Conservation (phyloP, 805 yeast species). For the Nakazawaea wickerhamii region DNA sequence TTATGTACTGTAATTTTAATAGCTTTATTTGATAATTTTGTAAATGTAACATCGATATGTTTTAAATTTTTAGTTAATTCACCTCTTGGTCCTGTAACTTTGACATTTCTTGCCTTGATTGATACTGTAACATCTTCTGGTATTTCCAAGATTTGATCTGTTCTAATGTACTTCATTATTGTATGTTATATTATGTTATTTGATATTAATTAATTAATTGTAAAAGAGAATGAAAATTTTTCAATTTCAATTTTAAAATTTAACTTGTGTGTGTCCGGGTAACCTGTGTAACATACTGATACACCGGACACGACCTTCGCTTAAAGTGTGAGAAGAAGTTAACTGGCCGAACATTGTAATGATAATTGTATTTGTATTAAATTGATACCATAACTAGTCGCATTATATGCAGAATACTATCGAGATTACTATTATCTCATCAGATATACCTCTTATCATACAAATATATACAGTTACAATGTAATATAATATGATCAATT, state of each 20-base stretch:
- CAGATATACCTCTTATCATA: too few species aligned
- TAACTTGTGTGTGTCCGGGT: not conserved
- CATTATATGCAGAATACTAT: too few species aligned
- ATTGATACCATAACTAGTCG: too few species aligned
- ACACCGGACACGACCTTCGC: too few species aligned
- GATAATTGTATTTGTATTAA: not conserved
- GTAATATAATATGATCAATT: too few species aligned
- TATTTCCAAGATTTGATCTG: constrained; percentile 52
- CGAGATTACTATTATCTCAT: too few species aligned
- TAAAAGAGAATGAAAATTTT: not conserved
- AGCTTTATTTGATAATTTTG: constrained; percentile 63
- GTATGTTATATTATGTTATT: not conserved
- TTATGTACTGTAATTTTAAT: constrained; percentile 92
- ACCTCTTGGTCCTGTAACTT: constrained; percentile 98
- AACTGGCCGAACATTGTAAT: not conserved
- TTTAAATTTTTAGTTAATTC: constrained; percentile 80
- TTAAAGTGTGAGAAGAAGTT: too few species aligned
- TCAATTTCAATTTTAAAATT: not conserved
- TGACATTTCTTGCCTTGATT: constrained; percentile 87
- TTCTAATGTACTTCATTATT: constrained; percentile 56
- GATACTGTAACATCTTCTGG: constrained; percentile 92
- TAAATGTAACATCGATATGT: constrained; percentile 93
- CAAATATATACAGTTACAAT: too few species aligned
- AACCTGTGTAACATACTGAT: too few species aligned
- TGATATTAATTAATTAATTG: not conserved